Evolutionary conservation across 2,329 filamentous ascomycete genomes (phyloP).

Genomic region (Harringtonia aguacate): DNA sequence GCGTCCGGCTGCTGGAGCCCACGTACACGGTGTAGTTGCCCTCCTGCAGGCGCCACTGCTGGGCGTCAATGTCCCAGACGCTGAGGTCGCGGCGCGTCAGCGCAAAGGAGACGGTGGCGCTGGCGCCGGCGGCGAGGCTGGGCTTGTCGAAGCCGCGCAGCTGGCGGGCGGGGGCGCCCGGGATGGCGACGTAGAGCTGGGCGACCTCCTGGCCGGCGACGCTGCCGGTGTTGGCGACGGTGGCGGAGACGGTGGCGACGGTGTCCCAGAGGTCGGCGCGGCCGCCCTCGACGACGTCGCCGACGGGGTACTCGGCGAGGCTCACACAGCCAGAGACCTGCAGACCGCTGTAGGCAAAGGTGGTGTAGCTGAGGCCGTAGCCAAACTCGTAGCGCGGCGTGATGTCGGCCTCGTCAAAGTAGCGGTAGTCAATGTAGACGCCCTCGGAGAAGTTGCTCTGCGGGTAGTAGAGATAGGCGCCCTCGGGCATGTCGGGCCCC

Average conservation of each 20-base stretch:
- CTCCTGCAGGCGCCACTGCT: slow-evolving; percentile 37
- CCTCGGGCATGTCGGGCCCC: slow-evolving; percentile 27
- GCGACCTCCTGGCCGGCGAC: slow-evolving; percentile 35
- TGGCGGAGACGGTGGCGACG: slow-evolving; percentile 16
- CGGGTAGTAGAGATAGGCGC: slow-evolving; percentile 38
- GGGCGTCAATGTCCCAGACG: slow-evolving; percentile 34
- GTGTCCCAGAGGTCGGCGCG: slow-evolving; percentile 44
- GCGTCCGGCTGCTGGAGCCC: background rate
- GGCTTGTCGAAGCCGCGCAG: slow-evolving; percentile 25
- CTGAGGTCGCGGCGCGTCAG: slow-evolving; percentile 32
- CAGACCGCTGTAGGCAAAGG: slow-evolving; percentile 52
- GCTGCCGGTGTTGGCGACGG: slow-evolving; percentile 31
- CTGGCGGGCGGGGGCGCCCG: slow-evolving; percentile 21
- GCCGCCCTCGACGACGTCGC: slow-evolving; percentile 56
- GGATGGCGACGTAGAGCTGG: slow-evolving; percentile 24
- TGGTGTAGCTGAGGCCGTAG: slow-evolving; percentile 45
- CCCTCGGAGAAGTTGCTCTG: slow-evolving; percentile 39
- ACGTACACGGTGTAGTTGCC: slow-evolving; percentile 4
- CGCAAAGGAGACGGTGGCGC: slow-evolving; percentile 19
- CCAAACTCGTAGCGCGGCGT: slow-evolving; percentile 43
- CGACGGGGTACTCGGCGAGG: slow-evolving; percentile 18
- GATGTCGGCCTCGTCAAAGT: slow-evolving; percentile 36
- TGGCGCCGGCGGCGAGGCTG: slow-evolving; percentile 16
- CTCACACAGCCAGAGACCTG: slow-evolving; percentile 64
- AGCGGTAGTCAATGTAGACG: slow-evolving; percentile 41